These are phyloP conservation scores for Diaporthe capsici DNA, from an alignment of 2,329 filamentous ascomycete species.

Conservation along the genomic window DNA sequence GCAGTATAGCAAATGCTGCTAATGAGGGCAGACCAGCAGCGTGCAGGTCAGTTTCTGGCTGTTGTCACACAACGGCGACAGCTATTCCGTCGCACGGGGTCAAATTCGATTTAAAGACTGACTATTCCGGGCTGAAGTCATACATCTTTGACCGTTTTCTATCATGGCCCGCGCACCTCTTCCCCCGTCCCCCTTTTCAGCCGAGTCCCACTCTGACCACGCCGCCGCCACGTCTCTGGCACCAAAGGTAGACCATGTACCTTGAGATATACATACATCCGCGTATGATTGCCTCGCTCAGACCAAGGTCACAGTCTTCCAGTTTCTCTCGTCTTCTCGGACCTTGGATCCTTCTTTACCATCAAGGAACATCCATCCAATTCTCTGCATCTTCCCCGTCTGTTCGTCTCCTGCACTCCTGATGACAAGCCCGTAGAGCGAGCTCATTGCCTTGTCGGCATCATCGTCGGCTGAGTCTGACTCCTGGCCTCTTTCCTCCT, in stretches of 20 bases:
- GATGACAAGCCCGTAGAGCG: background rate
- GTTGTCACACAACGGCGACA: background rate
- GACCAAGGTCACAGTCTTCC: conserved; percentile 22
- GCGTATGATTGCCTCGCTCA: background rate
- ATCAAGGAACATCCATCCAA: conserved; percentile 9
- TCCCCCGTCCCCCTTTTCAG: background rate
- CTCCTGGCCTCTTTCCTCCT: background rate
- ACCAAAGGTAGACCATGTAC: background rate
- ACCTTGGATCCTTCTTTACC: background rate
- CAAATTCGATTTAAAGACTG: background rate
- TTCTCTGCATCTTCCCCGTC: background rate
- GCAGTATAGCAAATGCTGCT: background rate
- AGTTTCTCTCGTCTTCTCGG: conserved; percentile 10
- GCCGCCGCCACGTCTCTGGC: background rate
- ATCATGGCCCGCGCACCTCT: background rate
- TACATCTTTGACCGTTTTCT: background rate
- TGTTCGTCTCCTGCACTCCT: background rate
- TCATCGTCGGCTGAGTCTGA: background rate
- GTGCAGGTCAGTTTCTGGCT: background rate
- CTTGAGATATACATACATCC: background rate
- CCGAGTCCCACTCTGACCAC: conserved; percentile 5
- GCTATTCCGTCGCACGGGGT: background rate
- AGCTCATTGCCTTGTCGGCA: background rate
- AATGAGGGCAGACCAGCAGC: background rate
- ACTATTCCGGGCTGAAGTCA: background rate